These are phyloP conservation scores for Salvia splendens DNA, from an alignment of 257 asterid genomes.

Conservation along the genomic window DNA sequence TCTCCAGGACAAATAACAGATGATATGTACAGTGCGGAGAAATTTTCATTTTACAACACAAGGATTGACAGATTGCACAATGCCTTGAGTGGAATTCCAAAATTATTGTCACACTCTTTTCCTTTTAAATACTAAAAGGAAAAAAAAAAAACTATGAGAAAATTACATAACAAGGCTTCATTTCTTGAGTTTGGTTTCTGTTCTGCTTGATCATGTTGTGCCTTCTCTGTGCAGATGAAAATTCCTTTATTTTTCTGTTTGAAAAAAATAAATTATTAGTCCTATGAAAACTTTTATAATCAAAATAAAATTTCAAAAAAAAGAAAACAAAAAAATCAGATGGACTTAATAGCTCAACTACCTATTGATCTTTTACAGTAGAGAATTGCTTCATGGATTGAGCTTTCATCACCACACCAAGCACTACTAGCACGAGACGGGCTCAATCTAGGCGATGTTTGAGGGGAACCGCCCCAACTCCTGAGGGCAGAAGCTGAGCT, in stretches of 20 bases:
- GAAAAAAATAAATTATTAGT: slow-evolving; percentile 16
- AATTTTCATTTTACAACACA: slow-evolving; percentile 25
- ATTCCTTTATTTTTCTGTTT: slow-evolving; percentile 40
- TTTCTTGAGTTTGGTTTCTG: slow-evolving; percentile 12
- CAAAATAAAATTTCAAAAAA: not conserved
- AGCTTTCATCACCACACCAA: slow-evolving; percentile 52
- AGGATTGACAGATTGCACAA: slow-evolving; percentile 17
- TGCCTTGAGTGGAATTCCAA: slow-evolving; percentile 25
- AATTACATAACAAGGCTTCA: not conserved
- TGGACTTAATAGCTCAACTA: slow-evolving; percentile 24
- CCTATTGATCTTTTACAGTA: slow-evolving; percentile 69
- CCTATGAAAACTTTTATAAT: not conserved
- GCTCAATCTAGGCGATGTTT: slow-evolving; percentile 38
- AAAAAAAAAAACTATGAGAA: not conserved
- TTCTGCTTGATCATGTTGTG: not conserved
- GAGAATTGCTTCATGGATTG: slow-evolving; percentile 62
- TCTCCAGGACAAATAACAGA: slow-evolving; percentile 27
- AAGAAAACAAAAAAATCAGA: not conserved
- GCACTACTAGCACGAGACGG: slow-evolving; percentile 32
- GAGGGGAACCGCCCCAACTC: slow-evolving; percentile 48
- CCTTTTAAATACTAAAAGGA: not conserved
- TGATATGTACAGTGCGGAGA: slow-evolving; percentile 28
- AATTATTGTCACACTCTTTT: not conserved
- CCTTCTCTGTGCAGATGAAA: slow-evolving; percentile 14
- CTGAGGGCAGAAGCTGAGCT: slow-evolving; percentile 27